phyloP scores from a whole-genome alignment of 1,139 yeast species.

The Taphrina deformans region DNA sequence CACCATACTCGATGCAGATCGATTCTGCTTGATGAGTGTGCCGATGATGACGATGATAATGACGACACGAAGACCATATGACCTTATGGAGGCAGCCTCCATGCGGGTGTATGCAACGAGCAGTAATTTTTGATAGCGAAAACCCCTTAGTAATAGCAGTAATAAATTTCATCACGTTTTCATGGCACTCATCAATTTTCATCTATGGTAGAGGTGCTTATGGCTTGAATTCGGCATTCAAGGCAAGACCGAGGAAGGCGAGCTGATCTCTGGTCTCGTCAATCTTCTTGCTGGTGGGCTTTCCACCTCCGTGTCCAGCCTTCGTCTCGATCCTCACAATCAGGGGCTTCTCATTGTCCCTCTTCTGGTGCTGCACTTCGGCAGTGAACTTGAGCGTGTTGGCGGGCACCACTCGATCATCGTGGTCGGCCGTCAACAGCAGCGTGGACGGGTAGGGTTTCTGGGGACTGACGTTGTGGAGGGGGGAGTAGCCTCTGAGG shows the following conservation, averaged over 20 bases:
- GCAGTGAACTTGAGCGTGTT: slow-evolving; percentile 31
- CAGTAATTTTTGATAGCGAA: too few relatives aligned
- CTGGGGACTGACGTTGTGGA: slow-evolving; percentile 18
- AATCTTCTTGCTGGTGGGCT: slow-evolving; percentile 27
- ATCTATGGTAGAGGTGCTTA: background rate
- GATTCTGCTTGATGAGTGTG: too few relatives aligned
- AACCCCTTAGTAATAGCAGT: background rate
- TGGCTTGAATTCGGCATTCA: slow-evolving; percentile 5
- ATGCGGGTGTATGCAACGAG: too few relatives aligned
- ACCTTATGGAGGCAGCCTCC: too few relatives aligned
- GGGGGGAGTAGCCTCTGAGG: slow-evolving; percentile 29
- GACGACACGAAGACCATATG: background rate
- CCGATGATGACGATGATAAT: too few relatives aligned
- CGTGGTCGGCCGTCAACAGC: slow-evolving; percentile 31
- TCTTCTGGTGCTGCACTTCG: slow-evolving; percentile 17
- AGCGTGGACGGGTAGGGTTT: slow-evolving; percentile 24
- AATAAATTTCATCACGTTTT: background rate
- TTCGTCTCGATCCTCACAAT: slow-evolving; percentile 26
- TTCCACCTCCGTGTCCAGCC: slow-evolving; percentile 30
- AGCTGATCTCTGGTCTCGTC: slow-evolving; percentile 30
- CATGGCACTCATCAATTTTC: background rate
- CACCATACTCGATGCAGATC: too few relatives aligned
- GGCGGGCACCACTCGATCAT: slow-evolving; percentile 29
- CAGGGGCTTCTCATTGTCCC: slow-evolving; percentile 14
- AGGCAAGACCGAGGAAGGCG: slow-evolving; percentile 21